A percentile compares a stretch with the other conserved stretches of the same genome.
phyloP scores from a whole-genome alignment of 768 basidiomycete species.

The Kwoniella shandongensis region DNA sequence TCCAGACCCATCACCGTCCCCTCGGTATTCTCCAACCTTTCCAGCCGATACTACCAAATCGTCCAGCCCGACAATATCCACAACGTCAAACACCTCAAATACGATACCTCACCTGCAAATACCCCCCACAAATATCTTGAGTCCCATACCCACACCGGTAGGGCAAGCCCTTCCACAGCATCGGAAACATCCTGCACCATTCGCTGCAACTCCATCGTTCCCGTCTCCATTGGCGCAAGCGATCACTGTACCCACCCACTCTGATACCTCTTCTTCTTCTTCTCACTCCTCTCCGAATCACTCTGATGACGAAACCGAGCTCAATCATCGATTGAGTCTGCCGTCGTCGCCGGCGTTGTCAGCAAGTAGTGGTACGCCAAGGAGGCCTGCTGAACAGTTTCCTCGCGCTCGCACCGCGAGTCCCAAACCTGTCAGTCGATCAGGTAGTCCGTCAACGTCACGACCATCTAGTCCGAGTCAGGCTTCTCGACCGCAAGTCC shows the following conservation, averaged over 20 bases:
- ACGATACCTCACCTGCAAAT: slow-evolving; percentile 15
- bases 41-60: slow-evolving; percentile 4
- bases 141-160: slow-evolving; percentile 27
- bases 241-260: slow-evolving; percentile 39
- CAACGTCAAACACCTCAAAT: slow-evolving; percentile 5
- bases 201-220: slow-evolving; percentile 45
- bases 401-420: slow-evolving; percentile 29
- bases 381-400: slow-evolving; percentile 13
- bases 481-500: slow-evolving; percentile 10
- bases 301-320: slow-evolving; percentile 31
- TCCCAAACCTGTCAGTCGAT: slow-evolving; percentile 19
- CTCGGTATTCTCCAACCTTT: slow-evolving; percentile 15
- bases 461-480: slow-evolving; percentile 31
- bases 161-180: slow-evolving; percentile 15
- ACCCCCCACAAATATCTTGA: slow-evolving; percentile 15
- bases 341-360: slow-evolving; percentile 17
- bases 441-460: slow-evolving; percentile 26
- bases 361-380: slow-evolving; percentile 33
- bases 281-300: slow-evolving; percentile 29
- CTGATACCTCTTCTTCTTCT: slow-evolving; percentile 38
- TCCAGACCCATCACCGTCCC: slow-evolving; percentile 25
- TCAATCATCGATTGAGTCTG: slow-evolving; percentile 6
- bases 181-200: slow-evolving; percentile 34
- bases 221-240: slow-evolving; percentile 46
- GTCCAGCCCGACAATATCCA: neutral